phyloP scores from a whole-genome alignment of 345 rosid genomes.

The Leavenworthia alabamica region DNA sequence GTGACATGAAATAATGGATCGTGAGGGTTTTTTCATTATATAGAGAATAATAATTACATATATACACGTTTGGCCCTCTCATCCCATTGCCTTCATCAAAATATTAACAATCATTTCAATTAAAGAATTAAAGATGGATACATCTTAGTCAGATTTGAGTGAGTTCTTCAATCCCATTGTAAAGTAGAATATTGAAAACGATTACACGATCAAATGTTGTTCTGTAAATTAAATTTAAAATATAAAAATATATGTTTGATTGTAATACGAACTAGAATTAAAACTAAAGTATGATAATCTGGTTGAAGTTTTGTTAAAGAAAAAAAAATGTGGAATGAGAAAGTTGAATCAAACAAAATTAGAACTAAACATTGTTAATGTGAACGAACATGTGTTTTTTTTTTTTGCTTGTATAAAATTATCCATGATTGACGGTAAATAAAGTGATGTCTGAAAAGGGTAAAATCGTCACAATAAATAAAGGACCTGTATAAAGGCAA shows the following conservation, averaged over 20 bases:
- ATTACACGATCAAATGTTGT: too few species aligned
- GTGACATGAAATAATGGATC: background rate
- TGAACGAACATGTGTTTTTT: background rate
- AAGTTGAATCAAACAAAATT: background rate
- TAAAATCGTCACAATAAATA: conserved; percentile 3
- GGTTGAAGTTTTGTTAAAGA: background rate
- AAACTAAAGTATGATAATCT: too few species aligned
- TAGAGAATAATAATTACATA: conserved; percentile 6
- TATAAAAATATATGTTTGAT: too few species aligned
- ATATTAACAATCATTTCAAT: background rate
- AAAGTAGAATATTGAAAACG: too few species aligned
- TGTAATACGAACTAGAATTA: too few species aligned
- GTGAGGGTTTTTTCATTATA: conserved; percentile 14
- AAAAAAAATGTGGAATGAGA: background rate
- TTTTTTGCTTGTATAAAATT: too few species aligned
- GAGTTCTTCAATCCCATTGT: too few species aligned
- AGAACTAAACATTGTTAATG: background rate
- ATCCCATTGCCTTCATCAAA: background rate
- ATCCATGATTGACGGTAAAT: background rate
- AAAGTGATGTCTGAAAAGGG: background rate
- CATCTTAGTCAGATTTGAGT: too few species aligned
- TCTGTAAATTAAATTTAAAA: too few species aligned
- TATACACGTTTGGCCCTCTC: background rate
- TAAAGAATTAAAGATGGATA: background rate
- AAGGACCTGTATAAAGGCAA: conserved; percentile 13